Base-by-base conservation (phyloP, 2,329 filamentous ascomycete species). In the Albifimbria verrucaria region DNA sequence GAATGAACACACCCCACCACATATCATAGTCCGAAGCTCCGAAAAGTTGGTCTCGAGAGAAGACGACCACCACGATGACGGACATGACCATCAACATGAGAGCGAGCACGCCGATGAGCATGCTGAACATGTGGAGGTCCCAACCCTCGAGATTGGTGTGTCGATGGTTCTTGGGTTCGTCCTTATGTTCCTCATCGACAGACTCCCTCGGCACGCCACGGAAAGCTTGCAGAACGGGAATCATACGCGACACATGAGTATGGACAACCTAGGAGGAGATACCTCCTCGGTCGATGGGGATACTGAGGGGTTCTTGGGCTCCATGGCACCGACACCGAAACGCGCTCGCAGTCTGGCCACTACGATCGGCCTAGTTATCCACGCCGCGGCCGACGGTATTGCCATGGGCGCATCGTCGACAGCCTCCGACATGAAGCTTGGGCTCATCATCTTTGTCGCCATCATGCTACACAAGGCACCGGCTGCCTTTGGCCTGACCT, bases 401-500 rank as follows among this genome's bases (percentile, higher is more conserved):
- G 94, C 94, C 2, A 86, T 99, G 72, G 94, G 94, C 21, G 94
- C 94, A 22, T 96, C 92, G 1, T 90, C 88, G 3, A 87, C 89
- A 4, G 83, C 86, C 3, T 78, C 84, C 2, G 86, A 90, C 61
- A 84, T 84, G 56, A 87, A 88, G 53, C 75, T 99, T 11, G 91
- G 90, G 32, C 85, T 97, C 55, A 90, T 99, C 62, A 91, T 99
- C 39, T 99, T 99, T 69, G 73, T 96, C 41, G 94, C 94, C 11
- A 94, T 99, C 61, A 95, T 99, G 89, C 84, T 97, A 6, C 94
- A 99, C 72, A 99, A 97, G 74, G 93, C 92, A 1, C 93, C 92
- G 0, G 94, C 94, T 2, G 92, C 94, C 0, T 99, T 99, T 73
- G 94, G 94, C 0, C 75, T 99, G 47, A 97, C 93, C 0, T 92